These are phyloP conservation scores for Carex littledalei DNA, from an alignment of 176 grass and related monocot genomes.

Conservation along the genomic window DNA sequence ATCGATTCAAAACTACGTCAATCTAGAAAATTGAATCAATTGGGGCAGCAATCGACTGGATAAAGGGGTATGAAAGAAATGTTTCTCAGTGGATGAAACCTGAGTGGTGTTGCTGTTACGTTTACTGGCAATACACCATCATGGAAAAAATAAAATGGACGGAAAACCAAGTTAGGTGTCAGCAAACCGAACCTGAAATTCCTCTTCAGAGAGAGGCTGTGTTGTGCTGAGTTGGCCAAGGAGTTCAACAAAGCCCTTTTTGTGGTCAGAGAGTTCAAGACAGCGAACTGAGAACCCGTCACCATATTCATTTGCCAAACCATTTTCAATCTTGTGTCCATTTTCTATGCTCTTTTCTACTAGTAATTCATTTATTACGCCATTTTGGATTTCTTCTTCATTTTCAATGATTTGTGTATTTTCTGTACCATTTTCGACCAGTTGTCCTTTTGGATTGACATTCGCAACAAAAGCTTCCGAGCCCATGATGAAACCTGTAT, in stretches of 20 bases:
- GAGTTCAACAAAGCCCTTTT: constrained; percentile 57
- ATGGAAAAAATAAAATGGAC: not conserved
- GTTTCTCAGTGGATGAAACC: not conserved
- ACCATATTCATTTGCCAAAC: not conserved
- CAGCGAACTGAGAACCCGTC: constrained; percentile 41
- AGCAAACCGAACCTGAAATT: constrained; percentile 32
- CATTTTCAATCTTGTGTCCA: not conserved
- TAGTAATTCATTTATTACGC: not conserved
- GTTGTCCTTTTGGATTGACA: not conserved
- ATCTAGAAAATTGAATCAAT: not conserved
- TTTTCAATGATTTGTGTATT: not conserved
- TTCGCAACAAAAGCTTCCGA: not conserved
- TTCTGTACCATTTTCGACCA: not conserved
- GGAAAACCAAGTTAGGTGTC: not conserved
- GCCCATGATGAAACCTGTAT: not conserved
- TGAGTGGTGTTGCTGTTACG: not conserved
- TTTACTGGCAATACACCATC: not conserved
- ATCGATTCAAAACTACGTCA: no score
- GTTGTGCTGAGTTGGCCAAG: constrained; percentile 62
- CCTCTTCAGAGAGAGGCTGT: constrained; percentile 44
- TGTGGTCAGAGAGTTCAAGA: constrained; percentile 53
- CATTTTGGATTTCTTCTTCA: not conserved
- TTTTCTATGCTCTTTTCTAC: not conserved
- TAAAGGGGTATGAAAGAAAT: not conserved
- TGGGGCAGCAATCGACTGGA: not conserved